Percentiles rank a stretch among this genome's conserved stretches.
phyloP scores from a whole-genome alignment of 2,329 filamentous ascomycete genomes.

The Cladosporium sp. region DNA sequence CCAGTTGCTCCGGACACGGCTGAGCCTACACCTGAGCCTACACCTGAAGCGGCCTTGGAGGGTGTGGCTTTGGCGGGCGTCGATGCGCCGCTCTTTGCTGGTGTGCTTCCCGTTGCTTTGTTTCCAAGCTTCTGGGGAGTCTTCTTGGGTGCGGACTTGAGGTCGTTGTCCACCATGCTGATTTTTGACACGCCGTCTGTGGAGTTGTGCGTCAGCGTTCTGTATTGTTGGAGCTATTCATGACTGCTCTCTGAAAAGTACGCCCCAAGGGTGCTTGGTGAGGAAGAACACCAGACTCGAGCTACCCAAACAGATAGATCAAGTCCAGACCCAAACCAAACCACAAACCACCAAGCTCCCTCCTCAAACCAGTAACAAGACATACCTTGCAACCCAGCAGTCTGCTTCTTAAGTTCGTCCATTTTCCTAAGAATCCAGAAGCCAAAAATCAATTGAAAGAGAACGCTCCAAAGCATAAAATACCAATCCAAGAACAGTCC shows the following conservation, averaged over 20 bases:
- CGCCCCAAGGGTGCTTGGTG: background rate
- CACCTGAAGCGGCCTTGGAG: constrained; percentile 17
- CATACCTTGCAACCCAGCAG: constrained; percentile 38
- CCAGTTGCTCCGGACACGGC: constrained; percentile 16
- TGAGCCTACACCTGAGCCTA: constrained; percentile 16
- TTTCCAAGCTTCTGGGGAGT: constrained; percentile 10
- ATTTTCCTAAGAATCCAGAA: constrained; percentile 17
- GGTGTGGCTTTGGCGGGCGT: constrained; percentile 15
- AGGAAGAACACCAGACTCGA: background rate
- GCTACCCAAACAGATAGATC: background rate
- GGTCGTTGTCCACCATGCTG: constrained; percentile 32
- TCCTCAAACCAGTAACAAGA: constrained; percentile 10
- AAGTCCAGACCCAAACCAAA: background rate
- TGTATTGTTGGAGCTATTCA: background rate
- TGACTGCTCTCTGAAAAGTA: background rate
- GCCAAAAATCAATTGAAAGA: constrained; percentile 1
- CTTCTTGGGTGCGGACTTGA: constrained; percentile 17
- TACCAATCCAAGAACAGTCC: background rate
- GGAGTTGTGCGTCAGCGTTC: constrained; percentile 1
- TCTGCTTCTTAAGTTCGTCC: constrained; percentile 39
- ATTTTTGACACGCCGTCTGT: constrained; percentile 28
- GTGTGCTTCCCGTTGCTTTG: constrained; percentile 18
- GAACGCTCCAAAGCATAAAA: constrained; percentile 1
- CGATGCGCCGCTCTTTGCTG: constrained; percentile 17
- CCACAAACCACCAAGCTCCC: background rate